Evolutionary conservation across 1,284 basidiomycete genomes (phyloP).

Genomic region (Apiotrichum porosum): DNA sequence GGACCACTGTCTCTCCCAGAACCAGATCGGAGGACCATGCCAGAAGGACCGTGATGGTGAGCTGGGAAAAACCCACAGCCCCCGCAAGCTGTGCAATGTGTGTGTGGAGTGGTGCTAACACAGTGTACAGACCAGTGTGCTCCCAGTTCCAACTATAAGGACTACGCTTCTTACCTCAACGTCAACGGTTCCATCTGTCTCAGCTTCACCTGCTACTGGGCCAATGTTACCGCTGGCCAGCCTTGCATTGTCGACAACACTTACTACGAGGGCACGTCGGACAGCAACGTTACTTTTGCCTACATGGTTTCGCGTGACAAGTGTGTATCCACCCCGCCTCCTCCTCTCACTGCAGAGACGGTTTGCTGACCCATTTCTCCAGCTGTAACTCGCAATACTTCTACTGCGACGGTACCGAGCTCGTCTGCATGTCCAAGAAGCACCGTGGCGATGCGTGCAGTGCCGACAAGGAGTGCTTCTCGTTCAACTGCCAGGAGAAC

Average conservation of each 20-base stretch:
- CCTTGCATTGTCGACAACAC: slow-evolving; percentile 72
- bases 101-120: neutral
- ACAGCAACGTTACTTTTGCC: slow-evolving; percentile 55
- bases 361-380: no score
- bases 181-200: slow-evolving; percentile 76
- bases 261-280: slow-evolving; percentile 62
- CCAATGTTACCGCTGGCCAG: slow-evolving; percentile 63
- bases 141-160: slow-evolving; percentile 59
- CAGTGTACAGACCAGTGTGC: slow-evolving; percentile 63
- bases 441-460: slow-evolving; percentile 57
- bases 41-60: slow-evolving; percentile 82
- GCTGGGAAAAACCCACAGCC: no score
- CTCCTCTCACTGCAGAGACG: no score
- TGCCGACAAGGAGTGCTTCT: slow-evolving; percentile 77
- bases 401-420: slow-evolving; percentile 65
- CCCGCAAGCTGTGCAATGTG: neutral
- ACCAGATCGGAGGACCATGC: slow-evolving; percentile 63
- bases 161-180: slow-evolving; percentile 66
- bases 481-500: slow-evolving; percentile 65
- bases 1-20: slow-evolving; percentile 61
- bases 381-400: slow-evolving; percentile 49
- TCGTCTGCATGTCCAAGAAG: slow-evolving; percentile 59
- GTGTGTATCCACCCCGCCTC: no score
- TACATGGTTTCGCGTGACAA: slow-evolving; percentile 71
- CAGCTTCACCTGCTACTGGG: slow-evolving; percentile 72